Evolutionary conservation across 345 rosid genomes (phyloP).

Genomic region (Cochlearia excelsa): DNA sequence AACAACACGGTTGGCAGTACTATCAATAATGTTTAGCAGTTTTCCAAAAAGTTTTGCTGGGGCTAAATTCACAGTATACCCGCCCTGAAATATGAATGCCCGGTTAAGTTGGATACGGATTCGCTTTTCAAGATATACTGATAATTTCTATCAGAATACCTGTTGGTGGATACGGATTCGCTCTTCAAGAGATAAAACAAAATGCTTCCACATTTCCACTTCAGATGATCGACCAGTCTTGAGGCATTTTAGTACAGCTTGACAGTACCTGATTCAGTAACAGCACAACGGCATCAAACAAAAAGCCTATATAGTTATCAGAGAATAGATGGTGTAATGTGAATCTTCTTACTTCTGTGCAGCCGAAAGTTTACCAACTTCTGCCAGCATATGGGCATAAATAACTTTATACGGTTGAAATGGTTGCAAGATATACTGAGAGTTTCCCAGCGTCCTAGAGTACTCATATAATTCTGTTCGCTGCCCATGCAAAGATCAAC

Average conservation of each 20-base stretch:
- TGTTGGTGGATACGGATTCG: slow-evolving; percentile 65
- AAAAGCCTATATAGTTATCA: slow-evolving; percentile 23
- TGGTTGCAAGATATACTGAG: slow-evolving; percentile 79
- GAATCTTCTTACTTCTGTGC: slow-evolving; percentile 71
- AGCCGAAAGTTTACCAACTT: slow-evolving; percentile 86
- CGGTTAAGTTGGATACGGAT: slow-evolving; percentile 10
- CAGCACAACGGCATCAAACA: slow-evolving; percentile 24
- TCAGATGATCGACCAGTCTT: slow-evolving; percentile 62
- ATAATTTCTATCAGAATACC: slow-evolving; percentile 36
- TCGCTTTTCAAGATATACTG: too few species aligned
- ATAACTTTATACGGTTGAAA: slow-evolving; percentile 93
- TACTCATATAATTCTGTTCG: slow-evolving; percentile 97
- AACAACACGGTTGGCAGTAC: slow-evolving; percentile 67
- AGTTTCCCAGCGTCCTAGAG: slow-evolving; percentile 87
- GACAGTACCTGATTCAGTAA: slow-evolving; percentile 58
- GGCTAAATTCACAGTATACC: slow-evolving; percentile 52
- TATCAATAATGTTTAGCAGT: slow-evolving; percentile 59
- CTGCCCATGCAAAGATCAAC: slow-evolving; percentile 51
- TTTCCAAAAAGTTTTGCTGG: slow-evolving; percentile 62
- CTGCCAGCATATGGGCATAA: slow-evolving; percentile 96
- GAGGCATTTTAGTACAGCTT: slow-evolving; percentile 58
- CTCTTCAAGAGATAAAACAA: slow-evolving; percentile 59
- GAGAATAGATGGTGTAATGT: slow-evolving; percentile 13
- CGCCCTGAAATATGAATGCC: slow-evolving; percentile 48
- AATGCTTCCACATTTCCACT: slow-evolving; percentile 58